Percentiles rank a stretch among this genome's conserved stretches.
Evolutionary conservation across 495 filamentous ascomycete genomes (phyloP).

Genomic region (Corynascus novoguineensis): DNA sequence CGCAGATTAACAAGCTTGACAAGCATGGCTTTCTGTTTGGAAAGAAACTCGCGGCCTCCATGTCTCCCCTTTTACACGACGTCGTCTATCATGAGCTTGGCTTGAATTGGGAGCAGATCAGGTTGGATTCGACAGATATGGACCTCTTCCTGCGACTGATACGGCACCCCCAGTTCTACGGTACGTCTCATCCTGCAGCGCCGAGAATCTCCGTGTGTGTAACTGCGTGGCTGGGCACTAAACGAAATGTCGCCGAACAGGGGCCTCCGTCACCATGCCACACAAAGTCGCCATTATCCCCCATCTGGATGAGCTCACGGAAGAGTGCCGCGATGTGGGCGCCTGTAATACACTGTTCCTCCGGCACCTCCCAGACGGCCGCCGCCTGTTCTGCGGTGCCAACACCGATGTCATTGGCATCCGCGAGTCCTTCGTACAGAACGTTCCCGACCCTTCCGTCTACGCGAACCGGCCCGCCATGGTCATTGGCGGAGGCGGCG

Average conservation of each 20-base stretch:
- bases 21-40: slow-evolving; percentile 52
- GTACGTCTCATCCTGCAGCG: slow-evolving; percentile 11
- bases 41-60: slow-evolving; percentile 53
- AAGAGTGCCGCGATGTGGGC: slow-evolving; percentile 61
- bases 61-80: slow-evolving; percentile 64
- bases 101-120: slow-evolving; percentile 58
- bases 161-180: slow-evolving; percentile 33
- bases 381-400: slow-evolving; percentile 54
- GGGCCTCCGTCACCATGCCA: slow-evolving; percentile 70
- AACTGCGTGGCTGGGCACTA: not conserved
- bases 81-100: slow-evolving; percentile 55
- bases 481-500: slow-evolving; percentile 63
- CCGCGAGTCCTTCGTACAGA: slow-evolving; percentile 60
- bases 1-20: slow-evolving; percentile 35
- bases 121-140: slow-evolving; percentile 50
- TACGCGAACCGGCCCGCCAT: slow-evolving; percentile 54
- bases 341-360: slow-evolving; percentile 72
- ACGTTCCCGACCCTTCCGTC: slow-evolving; percentile 35
- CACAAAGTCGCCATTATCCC: slow-evolving; percentile 66
- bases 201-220: too few species aligned
- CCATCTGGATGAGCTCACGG: slow-evolving; percentile 61
- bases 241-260: slow-evolving; percentile 35
- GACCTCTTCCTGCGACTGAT: slow-evolving; percentile 29
- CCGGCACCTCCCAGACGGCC: slow-evolving; percentile 38
- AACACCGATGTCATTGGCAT: slow-evolving; percentile 75